These are phyloP conservation scores for Lactarius sp. DNA, from an alignment of 768 basidiomycete genomes.

Conservation along the genomic window DNA sequence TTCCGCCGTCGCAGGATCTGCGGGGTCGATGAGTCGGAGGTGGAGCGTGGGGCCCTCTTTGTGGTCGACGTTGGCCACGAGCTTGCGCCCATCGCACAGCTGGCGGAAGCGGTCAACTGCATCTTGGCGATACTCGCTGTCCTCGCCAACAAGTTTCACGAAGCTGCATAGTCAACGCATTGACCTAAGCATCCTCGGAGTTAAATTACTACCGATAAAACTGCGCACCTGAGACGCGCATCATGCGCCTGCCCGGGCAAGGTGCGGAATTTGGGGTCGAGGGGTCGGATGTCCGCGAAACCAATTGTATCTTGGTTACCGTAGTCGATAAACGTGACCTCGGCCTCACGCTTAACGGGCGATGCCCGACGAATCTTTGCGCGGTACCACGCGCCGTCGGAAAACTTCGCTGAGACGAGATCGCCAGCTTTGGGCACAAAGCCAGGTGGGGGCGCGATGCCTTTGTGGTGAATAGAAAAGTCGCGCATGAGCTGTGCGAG, in stretches of 20 bases:
- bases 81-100: constrained; percentile 86
- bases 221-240: constrained; percentile 74
- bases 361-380: constrained; percentile 87
- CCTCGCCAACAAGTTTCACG: constrained; percentile 70
- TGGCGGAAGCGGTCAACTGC: constrained; percentile 81
- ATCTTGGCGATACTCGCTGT: constrained; percentile 84
- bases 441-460: constrained; percentile 53
- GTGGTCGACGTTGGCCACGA: constrained; percentile 94
- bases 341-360: constrained; percentile 86
- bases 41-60: constrained; percentile 75
- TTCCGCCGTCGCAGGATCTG: constrained; percentile 58
- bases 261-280: constrained; percentile 85
- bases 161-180: constrained; percentile 49
- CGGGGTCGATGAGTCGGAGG: constrained; percentile 88
- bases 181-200: too few species aligned
- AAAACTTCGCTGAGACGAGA: constrained; percentile 91
- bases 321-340: constrained; percentile 92
- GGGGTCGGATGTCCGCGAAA: constrained; percentile 80
- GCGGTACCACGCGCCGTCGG: constrained; percentile 93
- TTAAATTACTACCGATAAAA: not conserved
- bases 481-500: constrained; percentile 94
- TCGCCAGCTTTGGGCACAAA: constrained; percentile 84
- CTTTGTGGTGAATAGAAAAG: constrained; percentile 81
- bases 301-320: constrained; percentile 89
- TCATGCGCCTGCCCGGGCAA: constrained; percentile 93